Conservation (phyloP, 768 basidiomycete species). For the Amanita exitialis region DNA sequence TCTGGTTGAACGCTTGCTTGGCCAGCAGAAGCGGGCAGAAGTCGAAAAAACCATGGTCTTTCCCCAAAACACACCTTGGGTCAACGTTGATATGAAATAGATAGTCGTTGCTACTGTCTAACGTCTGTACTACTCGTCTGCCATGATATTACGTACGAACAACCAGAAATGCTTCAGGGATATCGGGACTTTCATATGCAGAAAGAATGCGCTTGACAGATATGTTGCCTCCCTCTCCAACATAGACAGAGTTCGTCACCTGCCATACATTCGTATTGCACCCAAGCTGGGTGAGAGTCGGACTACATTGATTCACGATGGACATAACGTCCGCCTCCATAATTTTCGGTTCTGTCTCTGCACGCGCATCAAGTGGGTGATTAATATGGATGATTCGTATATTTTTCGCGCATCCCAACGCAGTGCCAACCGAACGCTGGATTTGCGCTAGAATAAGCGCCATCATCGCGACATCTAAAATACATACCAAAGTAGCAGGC, state of each 20-base stretch:
- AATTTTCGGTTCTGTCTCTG: constrained; percentile 20
- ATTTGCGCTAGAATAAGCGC: not conserved
- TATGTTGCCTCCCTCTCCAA: constrained; percentile 28
- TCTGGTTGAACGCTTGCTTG: constrained; percentile 64
- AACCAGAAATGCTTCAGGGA: constrained; percentile 69
- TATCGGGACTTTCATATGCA: constrained; percentile 51
- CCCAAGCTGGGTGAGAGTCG: constrained; percentile 51
- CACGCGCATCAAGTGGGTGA: constrained; percentile 24
- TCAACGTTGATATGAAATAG: not conserved
- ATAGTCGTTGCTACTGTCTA: not conserved
- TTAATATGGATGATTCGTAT: constrained; percentile 57
- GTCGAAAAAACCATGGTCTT: constrained; percentile 66
- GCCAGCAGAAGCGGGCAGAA: constrained; percentile 48
- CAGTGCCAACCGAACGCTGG: constrained; percentile 30
- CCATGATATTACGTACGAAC: constrained; percentile 34
- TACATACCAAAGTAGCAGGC: constrained; percentile 33
- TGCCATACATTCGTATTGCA: constrained; percentile 64
- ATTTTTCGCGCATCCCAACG: constrained; percentile 32
- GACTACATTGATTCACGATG: constrained; percentile 39
- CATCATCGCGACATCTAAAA: not conserved
- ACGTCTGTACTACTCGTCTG: not conserved
- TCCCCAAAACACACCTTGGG: constrained; percentile 37
- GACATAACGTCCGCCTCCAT: constrained; percentile 25
- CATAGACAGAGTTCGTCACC: constrained; percentile 34
- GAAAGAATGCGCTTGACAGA: constrained; percentile 27